These are phyloP conservation scores for Boechera stricta DNA, from an alignment of 345 rosid genomes.

Conservation along the genomic window DNA sequence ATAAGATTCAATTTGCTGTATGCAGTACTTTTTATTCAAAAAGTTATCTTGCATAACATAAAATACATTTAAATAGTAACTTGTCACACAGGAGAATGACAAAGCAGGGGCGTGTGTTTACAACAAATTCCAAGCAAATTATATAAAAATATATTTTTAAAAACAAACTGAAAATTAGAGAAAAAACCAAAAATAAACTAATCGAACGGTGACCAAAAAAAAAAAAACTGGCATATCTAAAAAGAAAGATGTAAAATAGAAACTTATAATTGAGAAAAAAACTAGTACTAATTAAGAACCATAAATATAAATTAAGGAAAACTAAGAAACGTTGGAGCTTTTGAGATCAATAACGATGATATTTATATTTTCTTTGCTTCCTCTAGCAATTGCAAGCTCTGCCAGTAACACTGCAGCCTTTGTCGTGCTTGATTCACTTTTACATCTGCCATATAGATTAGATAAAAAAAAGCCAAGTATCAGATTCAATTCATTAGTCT, in stretches of 20 bases:
- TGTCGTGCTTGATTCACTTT: constrained; percentile 40
- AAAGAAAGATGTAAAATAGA: not conserved
- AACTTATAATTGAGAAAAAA: not conserved
- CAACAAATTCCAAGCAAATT: constrained; percentile 5
- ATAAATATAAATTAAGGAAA: not conserved
- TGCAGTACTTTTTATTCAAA: not conserved
- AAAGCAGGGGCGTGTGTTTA: not conserved
- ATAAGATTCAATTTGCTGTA: not conserved
- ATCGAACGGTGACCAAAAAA: not conserved
- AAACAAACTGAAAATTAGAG: not conserved
- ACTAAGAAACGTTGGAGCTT: constrained; percentile 10
- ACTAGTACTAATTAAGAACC: not conserved
- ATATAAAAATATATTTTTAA: not conserved
- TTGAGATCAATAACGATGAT: constrained; percentile 63
- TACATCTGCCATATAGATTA: not conserved
- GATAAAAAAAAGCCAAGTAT: not conserved
- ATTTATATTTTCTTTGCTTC: constrained; percentile 66
- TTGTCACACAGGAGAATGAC: not conserved
- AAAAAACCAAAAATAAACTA: not conserved
- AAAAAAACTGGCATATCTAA: no score
- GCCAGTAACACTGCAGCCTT: constrained; percentile 59
- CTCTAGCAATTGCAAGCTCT: constrained; percentile 62
- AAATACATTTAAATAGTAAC: not conserved
- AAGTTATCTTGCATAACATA: not conserved
- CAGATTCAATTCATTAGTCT: not conserved